Evolutionary conservation across 805 yeast genomes (phyloP).

Genomic region (Kodamaea leandrae): DNA sequence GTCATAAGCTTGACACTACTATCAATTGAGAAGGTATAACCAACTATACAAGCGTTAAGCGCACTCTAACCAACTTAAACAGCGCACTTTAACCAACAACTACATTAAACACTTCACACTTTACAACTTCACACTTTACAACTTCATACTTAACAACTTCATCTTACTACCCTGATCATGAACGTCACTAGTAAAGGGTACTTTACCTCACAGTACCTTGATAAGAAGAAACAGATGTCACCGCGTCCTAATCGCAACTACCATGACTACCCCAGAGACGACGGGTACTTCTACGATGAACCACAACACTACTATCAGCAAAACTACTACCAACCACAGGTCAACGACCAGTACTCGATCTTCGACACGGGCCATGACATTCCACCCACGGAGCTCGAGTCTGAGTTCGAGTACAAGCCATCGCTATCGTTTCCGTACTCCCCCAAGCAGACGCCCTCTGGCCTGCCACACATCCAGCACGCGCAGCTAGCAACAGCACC

Average conservation of each 20-base stretch:
- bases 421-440: neutral
- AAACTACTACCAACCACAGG: neutral
- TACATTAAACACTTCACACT: no score
- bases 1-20: no score
- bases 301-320: neutral
- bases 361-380: neutral
- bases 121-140: neutral
- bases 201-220: constrained; percentile 36
- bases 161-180: no score
- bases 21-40: no score
- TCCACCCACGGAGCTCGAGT: neutral
- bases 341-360: neutral
- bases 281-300: neutral
- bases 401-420: constrained; percentile 4
- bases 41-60: no score
- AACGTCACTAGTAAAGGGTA: constrained; percentile 44
- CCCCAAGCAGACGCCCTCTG: neutral
- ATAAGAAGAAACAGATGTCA: constrained; percentile 16
- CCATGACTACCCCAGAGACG: constrained; percentile 3
- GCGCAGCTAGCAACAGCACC: neutral
- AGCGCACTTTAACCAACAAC: neutral
- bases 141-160: neutral
- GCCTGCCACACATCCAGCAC: neutral
- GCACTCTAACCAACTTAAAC: neutral
- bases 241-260: constrained; percentile 4